Percentiles rank a stretch among this genome's conserved stretches.
These are phyloP conservation scores for Lathyrus sativus DNA, from an alignment of 306 rosid species.

Conservation along the genomic window DNA sequence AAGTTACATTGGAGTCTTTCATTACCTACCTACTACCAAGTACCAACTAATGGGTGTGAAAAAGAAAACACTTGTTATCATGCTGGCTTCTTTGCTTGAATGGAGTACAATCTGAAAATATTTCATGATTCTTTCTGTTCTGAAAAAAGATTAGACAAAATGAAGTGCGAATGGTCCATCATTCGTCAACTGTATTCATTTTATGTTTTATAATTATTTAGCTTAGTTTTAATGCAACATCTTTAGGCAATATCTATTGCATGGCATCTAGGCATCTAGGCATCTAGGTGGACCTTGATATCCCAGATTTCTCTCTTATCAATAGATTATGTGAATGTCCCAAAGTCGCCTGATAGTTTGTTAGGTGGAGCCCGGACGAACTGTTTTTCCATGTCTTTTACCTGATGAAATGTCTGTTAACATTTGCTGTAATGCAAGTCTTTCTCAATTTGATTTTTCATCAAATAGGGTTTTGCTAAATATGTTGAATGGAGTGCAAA, in stretches of 20 bases:
- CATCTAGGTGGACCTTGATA: conserved; percentile 3
- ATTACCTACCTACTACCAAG: neutral
- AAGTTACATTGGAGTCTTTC: conserved; percentile 1
- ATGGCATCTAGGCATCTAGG: neutral
- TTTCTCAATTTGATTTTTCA: conserved; percentile 21
- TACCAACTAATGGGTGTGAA: conserved; percentile 18
- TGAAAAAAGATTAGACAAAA: neutral
- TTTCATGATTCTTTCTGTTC: neutral
- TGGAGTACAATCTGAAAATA: neutral
- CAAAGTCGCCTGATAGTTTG: conserved; percentile 4
- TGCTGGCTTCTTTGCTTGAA: conserved; percentile 25
- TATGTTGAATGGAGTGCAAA: conserved; percentile 99
- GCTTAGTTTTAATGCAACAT: conserved; percentile 14
- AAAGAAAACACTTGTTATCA: conserved; percentile 9
- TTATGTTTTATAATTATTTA: neutral
- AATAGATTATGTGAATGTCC: conserved; percentile 1
- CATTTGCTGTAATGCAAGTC: conserved; percentile 14
- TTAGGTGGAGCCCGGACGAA: neutral
- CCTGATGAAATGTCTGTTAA: conserved; percentile 7
- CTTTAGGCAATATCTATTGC: neutral
- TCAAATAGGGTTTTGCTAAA: conserved; percentile 75
- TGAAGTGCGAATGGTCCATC: neutral
- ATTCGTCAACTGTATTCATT: conserved; percentile 3
- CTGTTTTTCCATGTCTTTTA: neutral
- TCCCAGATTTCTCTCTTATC: conserved; percentile 14